Conservation (phyloP, 1,139 yeast species). For the Taphrina confusa region DNA sequence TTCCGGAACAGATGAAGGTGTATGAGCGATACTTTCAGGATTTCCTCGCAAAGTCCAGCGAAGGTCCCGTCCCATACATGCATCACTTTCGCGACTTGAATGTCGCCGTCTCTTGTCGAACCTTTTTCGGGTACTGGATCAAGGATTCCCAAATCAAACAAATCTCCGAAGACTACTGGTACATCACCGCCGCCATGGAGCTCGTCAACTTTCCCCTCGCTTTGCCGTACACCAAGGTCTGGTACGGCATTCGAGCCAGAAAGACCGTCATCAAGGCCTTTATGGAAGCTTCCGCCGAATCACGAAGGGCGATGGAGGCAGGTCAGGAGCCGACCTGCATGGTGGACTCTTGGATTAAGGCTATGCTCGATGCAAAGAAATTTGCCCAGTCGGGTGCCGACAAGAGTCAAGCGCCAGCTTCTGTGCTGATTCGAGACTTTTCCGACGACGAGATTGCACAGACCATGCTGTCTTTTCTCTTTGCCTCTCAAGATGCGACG, state of each 20-base stretch:
- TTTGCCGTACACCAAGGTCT: slow-evolving; percentile 90
- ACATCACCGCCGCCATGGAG: slow-evolving; percentile 92
- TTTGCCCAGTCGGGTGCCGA: slow-evolving; percentile 50
- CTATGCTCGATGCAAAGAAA: slow-evolving; percentile 75
- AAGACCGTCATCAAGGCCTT: slow-evolving; percentile 91
- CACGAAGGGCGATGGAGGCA: slow-evolving; percentile 74
- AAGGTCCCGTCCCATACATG: slow-evolving; percentile 72
- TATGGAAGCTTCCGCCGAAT: slow-evolving; percentile 80
- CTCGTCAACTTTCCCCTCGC: slow-evolving; percentile 96
- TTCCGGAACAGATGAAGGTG: slow-evolving; percentile 78
- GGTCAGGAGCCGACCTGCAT: slow-evolving; percentile 83
- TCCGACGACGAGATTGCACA: slow-evolving; percentile 89
- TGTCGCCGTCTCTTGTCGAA: slow-evolving; percentile 88
- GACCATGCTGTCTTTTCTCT: slow-evolving; percentile 90
- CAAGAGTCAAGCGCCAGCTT: slow-evolving; percentile 49
- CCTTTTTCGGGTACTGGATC: slow-evolving; percentile 94
- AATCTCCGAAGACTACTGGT: slow-evolving; percentile 87
- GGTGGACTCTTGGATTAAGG: slow-evolving; percentile 90
- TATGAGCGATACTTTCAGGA: slow-evolving; percentile 76
- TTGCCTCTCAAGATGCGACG: slow-evolving; percentile 97
- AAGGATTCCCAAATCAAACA: slow-evolving; percentile 82
- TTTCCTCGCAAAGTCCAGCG: slow-evolving; percentile 59
- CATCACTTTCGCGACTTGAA: slow-evolving; percentile 91
- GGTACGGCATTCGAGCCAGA: slow-evolving; percentile 95
- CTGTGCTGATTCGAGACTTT: slow-evolving; percentile 73